phyloP scores from a whole-genome alignment of 1,284 basidiomycete species.

The Porodaedalea pini region DNA sequence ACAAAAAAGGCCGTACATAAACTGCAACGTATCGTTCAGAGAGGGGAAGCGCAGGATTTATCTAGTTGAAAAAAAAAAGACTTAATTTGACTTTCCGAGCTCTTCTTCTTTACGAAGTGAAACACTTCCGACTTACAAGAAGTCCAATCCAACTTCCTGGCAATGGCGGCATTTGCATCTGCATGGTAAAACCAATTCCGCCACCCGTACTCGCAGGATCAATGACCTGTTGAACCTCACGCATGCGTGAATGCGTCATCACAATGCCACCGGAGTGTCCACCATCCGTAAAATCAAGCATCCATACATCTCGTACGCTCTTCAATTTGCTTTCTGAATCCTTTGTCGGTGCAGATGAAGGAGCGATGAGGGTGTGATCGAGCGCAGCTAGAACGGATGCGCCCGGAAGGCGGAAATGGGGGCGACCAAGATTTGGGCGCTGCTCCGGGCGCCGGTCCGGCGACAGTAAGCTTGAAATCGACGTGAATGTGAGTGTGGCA shows the following conservation, averaged over 20 bases:
- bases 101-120: conserved; percentile 1
- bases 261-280: conserved; percentile 54
- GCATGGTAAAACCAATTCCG: conserved; percentile 41
- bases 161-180: conserved; percentile 44
- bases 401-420: conserved; percentile 24
- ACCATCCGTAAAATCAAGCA: conserved; percentile 66
- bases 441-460: conserved; percentile 24
- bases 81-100: neutral
- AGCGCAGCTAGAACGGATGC: conserved; percentile 12
- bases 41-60: conserved; percentile 41
- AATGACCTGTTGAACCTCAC: conserved; percentile 59
- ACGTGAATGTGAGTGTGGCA: conserved; percentile 53
- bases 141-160: conserved; percentile 68
- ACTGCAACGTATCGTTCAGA: conserved; percentile 41
- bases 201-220: conserved; percentile 44
- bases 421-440: conserved; percentile 17
- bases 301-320: conserved; percentile 46
- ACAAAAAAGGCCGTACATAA: conserved; percentile 36
- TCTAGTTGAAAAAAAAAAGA: conserved; percentile 36
- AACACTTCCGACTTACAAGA: conserved; percentile 41
- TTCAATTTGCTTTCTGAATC: conserved; percentile 23
- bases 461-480: conserved; percentile 24
- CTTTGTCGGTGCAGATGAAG: conserved; percentile 38
- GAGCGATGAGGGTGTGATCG: conserved; percentile 9
- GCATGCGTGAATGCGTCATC: conserved; percentile 66